Conservation (phyloP, 768 basidiomycete genomes). For the Holtermanniella nyarrowii region DNA sequence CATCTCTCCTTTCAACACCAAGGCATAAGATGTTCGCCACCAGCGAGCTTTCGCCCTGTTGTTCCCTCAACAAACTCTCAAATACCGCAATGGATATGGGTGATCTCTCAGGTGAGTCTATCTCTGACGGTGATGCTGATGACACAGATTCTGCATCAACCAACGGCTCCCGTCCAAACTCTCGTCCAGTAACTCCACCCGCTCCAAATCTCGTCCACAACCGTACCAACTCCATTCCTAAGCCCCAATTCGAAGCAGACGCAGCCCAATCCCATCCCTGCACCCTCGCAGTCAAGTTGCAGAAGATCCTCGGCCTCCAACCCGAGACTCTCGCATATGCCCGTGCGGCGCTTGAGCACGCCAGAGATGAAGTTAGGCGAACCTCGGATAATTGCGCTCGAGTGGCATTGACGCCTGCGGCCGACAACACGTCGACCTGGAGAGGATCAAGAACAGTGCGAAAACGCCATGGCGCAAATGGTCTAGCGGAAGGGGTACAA, state of each 20-base stretch:
- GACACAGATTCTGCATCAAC: not conserved
- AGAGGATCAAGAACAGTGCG: not conserved
- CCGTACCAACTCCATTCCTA: not conserved
- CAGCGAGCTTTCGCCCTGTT: too few relatives aligned
- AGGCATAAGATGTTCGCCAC: too few relatives aligned
- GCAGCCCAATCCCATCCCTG: conserved; percentile 3
- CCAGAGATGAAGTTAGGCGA: conserved; percentile 24
- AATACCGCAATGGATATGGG: conserved; percentile 33
- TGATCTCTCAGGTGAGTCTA: conserved; percentile 27
- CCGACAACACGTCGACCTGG: not conserved
- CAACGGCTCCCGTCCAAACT: not conserved
- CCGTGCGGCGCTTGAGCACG: conserved; percentile 25
- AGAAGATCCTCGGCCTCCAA: conserved; percentile 24
- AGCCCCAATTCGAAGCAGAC: not conserved
- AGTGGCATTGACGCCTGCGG: not conserved
- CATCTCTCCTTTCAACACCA: too few relatives aligned
- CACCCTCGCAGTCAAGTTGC: conserved; percentile 24
- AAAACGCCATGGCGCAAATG: too few relatives aligned
- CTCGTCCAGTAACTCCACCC: not conserved
- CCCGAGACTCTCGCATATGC: conserved; percentile 31
- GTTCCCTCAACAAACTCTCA: too few relatives aligned
- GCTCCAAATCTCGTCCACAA: not conserved
- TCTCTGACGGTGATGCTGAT: not conserved
- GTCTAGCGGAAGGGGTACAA: not conserved
- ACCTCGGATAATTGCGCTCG: conserved; percentile 3